Evolutionary conservation across 2,329 filamentous ascomycete genomes (phyloP), one percentile per base, ranked within the genome.

Genomic region (Monilinia aucupariae): DNA sequence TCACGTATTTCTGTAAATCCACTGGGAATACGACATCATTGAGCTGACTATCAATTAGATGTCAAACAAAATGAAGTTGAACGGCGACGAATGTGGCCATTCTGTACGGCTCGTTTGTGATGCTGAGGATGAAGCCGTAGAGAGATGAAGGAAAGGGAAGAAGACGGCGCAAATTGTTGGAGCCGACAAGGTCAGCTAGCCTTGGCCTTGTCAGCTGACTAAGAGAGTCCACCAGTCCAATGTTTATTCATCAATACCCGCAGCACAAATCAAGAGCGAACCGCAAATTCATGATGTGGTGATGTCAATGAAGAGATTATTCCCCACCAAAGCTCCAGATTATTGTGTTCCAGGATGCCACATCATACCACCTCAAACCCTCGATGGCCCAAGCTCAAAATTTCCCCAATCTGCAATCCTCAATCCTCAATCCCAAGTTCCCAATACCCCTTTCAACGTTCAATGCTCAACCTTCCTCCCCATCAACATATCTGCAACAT

Each of bases 301-400:
- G 43, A 47, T 12, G 43, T 22, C 10, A 25, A 47, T 47, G 43
- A 22, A 12, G 39, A 58, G 17, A 20, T 25, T 22, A 53, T 34
- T 39, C 7, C 12, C 32, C 30, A 53, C 51, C 20, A 34, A 39
- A n/a, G n/a, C n/a, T n/a, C n/a, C n/a, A n/a, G n/a, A n/a, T n/a
- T n/a, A n/a, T n/a, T n/a, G n/a, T n/a, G n/a, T n/a, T n/a, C n/a
- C n/a, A 30, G 27, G 27, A 30, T 30, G 32, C 20, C 20, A n/a
- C 20, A n/a, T 8, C n/a, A 45, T 45, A n/a, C 20, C 20, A 47
- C 9, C 41, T 22, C 15, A n/a, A 37, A 13, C 12, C 10, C 17
- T 20, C 10, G 22, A 25, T 61, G 59, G 59, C 59, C 50, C 59
- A 61, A 61, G 59, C 59, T 61, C 50, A 39, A 56, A 25, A 56